Percentiles rank a stretch among this genome's conserved stretches.
Evolutionary conservation across 148 eudicot species (phyloP).

Genomic region (Selenicereus undatus): DNA sequence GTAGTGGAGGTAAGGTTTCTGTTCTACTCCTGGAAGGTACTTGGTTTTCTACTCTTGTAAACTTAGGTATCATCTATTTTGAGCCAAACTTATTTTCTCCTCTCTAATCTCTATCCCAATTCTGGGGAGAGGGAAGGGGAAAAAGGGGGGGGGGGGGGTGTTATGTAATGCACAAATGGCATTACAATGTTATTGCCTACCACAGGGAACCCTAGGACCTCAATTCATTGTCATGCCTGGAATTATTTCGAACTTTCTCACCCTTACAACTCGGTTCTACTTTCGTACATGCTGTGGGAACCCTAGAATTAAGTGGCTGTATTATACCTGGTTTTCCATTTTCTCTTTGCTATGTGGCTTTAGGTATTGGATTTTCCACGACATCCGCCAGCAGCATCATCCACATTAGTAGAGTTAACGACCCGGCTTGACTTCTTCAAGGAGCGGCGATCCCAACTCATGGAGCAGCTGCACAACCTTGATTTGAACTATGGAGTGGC

Average conservation of each 20-base stretch:
- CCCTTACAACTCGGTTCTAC: too few species aligned
- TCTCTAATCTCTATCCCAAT: neutral
- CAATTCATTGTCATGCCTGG: too few species aligned
- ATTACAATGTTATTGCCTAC: too few species aligned
- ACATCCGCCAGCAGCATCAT: slow-evolving; percentile 63
- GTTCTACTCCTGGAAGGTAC: neutral
- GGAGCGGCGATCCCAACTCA: slow-evolving; percentile 91
- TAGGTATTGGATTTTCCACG: slow-evolving; percentile 73
- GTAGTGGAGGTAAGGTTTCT: slow-evolving; percentile 52
- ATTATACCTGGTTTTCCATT: neutral
- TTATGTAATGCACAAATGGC: neutral
- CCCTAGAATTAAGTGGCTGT: neutral
- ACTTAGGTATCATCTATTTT: neutral
- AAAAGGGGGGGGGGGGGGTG: neutral
- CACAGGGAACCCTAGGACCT: too few species aligned
- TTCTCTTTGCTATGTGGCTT: neutral
- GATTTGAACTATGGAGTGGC: slow-evolving; percentile 65
- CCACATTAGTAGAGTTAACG: slow-evolving; percentile 89
- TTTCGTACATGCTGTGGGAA: too few species aligned
- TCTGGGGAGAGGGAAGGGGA: too few species aligned
- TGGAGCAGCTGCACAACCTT: slow-evolving; percentile 96
- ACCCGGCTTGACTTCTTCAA: slow-evolving; percentile 97
- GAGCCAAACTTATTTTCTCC: neutral
- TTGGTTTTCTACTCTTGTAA: neutral
- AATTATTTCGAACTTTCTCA: too few species aligned